phyloP scores from a whole-genome alignment of 2,329 filamentous ascomycete species.

The Cryphonectria naterciae region DNA sequence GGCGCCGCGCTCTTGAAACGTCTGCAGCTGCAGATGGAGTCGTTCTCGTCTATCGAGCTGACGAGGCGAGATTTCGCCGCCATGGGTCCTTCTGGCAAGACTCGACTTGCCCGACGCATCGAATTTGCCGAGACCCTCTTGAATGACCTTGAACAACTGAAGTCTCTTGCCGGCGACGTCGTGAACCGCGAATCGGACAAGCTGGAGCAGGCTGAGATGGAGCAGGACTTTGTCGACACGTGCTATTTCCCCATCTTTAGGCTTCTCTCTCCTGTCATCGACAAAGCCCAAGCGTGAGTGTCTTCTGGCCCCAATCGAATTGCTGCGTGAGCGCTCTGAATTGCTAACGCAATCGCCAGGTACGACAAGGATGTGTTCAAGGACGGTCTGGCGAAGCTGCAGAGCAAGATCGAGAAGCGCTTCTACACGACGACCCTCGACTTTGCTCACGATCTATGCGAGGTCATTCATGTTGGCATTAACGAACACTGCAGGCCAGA shows the following conservation, averaged over 20 bases:
- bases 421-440: slow-evolving; percentile 61
- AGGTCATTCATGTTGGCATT: slow-evolving; percentile 58
- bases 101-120: slow-evolving; percentile 78
- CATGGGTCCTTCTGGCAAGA: slow-evolving; percentile 84
- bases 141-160: slow-evolving; percentile 77
- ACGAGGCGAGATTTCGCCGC: slow-evolving; percentile 93
- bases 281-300: slow-evolving; percentile 80
- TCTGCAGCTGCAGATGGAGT: slow-evolving; percentile 91
- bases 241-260: slow-evolving; percentile 89
- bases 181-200: slow-evolving; percentile 79
- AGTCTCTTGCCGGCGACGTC: slow-evolving; percentile 69
- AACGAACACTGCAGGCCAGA: slow-evolving; percentile 44
- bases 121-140: slow-evolving; percentile 82
- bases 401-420: slow-evolving; percentile 56
- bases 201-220: slow-evolving; percentile 73
- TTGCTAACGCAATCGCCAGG: slow-evolving; percentile 52
- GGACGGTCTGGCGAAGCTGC: slow-evolving; percentile 53
- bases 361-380: slow-evolving; percentile 68
- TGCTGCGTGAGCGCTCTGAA: slow-evolving; percentile 14
- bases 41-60: slow-evolving; percentile 96
- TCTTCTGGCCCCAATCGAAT: neutral
- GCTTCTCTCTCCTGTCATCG: slow-evolving; percentile 75
- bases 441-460: slow-evolving; percentile 61
- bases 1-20: slow-evolving; percentile 92
- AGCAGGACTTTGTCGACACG: slow-evolving; percentile 80